Evolutionary conservation across 306 rosid genomes (phyloP), one percentile per base, ranked within the genome.

Genomic region (Prinsepia uniflora): DNA sequence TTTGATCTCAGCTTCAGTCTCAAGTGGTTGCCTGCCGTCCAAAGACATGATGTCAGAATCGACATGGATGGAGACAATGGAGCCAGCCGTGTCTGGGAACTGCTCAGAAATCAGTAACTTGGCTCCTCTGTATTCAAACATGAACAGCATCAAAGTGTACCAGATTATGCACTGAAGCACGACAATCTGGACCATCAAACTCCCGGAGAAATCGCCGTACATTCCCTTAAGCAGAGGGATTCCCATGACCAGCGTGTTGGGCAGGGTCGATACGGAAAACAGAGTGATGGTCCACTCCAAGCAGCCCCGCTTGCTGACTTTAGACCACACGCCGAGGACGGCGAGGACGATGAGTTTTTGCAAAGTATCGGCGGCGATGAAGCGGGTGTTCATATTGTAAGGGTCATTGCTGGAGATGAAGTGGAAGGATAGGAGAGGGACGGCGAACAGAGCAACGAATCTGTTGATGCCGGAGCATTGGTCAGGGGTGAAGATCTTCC

Each of bases 401-500:
- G 96, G 96, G 22, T 92, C 78, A 81, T 92, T 92, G 22, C 85
- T 75, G 20, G 96, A 86, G 43, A 92, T 92, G 86, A 92, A 92
- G 64, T 90, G 96, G 76, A 92, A 92, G 4, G 98, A 92, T 3
- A 92, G 96, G 0, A 92, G 86, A 1, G 98, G 98, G 4, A 90
- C 98, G 0, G 98, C 98, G 66, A 92, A 90, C 3, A 92, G 88
- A 7, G 98, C 98, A 0, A 92, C 98, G 24, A 92, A 92, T 0
- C 98, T 84, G 72, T 92, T 92, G 83, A 92, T 92, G 9, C 98
- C 98, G 2, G 96, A 90, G 69, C 98, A 92, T 54, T 92, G 98
- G 71, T 92, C 95, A 0, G 98, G 96, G 4, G 95, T 83, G 84
- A 92, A 92, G 75, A 92, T 92, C 63, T 92, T 89, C 98, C 96